Conservation (phyloP, 352 stramenopile genomes). For the Globisporangium rhizosaccharum region DNA sequence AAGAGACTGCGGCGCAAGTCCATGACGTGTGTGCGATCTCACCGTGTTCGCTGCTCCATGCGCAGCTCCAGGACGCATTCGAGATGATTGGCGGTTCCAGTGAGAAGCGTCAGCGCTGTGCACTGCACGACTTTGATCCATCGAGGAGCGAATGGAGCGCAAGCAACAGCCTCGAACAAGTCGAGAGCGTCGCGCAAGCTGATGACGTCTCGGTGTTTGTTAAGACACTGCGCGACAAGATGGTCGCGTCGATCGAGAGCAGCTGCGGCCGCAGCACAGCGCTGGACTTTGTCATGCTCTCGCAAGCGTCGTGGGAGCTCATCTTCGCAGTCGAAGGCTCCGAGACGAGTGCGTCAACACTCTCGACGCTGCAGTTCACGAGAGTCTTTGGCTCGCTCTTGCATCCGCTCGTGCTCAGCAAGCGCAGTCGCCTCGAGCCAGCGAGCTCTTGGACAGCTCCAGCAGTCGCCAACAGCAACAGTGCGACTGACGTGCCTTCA, state of each 20-base stretch:
- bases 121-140: slow-evolving; percentile 25
- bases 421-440: slow-evolving; percentile 23
- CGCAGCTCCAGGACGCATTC: slow-evolving; percentile 28
- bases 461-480: not conserved
- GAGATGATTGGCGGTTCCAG: slow-evolving; percentile 25
- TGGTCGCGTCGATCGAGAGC: slow-evolving; percentile 29
- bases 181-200: not conserved
- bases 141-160: not conserved
- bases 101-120: slow-evolving; percentile 21
- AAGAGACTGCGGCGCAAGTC: not conserved
- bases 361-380: slow-evolving; percentile 10
- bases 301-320: slow-evolving; percentile 52
- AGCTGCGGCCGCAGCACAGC: slow-evolving; percentile 13
- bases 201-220: slow-evolving; percentile 11
- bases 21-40: slow-evolving; percentile 1
- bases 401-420: slow-evolving; percentile 26
- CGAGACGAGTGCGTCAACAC: not conserved
- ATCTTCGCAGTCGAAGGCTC: slow-evolving; percentile 35
- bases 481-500: slow-evolving; percentile 13
- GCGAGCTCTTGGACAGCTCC: not conserved
- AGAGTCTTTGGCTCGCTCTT: slow-evolving; percentile 32
- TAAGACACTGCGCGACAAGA: slow-evolving; percentile 26
- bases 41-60: slow-evolving; percentile 25
- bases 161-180: not conserved
- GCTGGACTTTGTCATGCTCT: slow-evolving; percentile 45